Base-by-base conservation (phyloP, 148 eudicot genomes). In the Pharnaceum exiguum region DNA sequence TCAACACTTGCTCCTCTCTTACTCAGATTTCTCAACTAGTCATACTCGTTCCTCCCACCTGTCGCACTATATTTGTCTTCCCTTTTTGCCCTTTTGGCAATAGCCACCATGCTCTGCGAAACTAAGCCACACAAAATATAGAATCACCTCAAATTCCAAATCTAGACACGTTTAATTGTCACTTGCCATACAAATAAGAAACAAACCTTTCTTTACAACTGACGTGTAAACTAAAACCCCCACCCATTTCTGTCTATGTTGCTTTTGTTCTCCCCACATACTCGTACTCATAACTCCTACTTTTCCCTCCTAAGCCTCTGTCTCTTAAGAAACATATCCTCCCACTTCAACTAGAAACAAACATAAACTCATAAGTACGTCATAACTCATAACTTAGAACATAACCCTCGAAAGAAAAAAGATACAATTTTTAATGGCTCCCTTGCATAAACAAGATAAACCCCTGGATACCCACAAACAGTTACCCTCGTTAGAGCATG, bases 91-190 rank as follows among this genome's bases (percentile, higher is more conserved):
- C 13, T 43, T 49, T 50, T 43, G 30, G 31, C 30, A 22, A 39
- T 28, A n/a, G n/a, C n/a, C n/a, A 2, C 5, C 16, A 39, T 27
- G 49, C 50, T 63, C 13, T 49, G 47, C n/a, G n/a, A n/a, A 55
- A 70, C 30, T 62, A 71, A 71, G 35, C 82, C 82, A 78, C 83
- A 82, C 70, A 72, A 53, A 65, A 61, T 52, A 40, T 33, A 44
- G 61, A 39, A 70, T 39, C 57, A 35, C 36, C 33, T 16, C 38
- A n/a, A 48, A 35, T 46, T 16, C 10, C 48, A 46, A 55, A 60
- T 22, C 13, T 61, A 27, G 65, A 71, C 91, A 85, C 91, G 91
- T 85, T 50, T 2, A 36, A 43, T 58, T 65, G 65, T 58, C 75
- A 63, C 59, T 53, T 67, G 65, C 89, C 89, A 86, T 78, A 71